Evolutionary conservation across 164 flowering plant genomes (phyloP), one percentile per base, ranked within the genome.

Genomic region (Cinnamomum micranthum): DNA sequence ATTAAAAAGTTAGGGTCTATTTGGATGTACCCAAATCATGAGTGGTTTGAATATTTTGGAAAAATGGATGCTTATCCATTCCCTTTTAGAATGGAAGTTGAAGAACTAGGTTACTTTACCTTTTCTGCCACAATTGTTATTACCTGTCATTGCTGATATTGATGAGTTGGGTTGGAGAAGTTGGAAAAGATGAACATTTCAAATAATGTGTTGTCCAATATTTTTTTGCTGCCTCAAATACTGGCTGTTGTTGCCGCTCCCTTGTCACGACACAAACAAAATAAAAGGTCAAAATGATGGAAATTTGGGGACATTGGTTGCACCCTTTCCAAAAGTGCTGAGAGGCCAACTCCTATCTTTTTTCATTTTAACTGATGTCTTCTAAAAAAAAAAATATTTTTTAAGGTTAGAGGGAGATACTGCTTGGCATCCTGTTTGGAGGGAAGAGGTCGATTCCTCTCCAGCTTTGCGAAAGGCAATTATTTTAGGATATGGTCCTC

Each of bases 361-460:
- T 35, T 51, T 65, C 68, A 62, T 74, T 28, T 62, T 74, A 31
- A 31, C 52, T 20, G 73, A 19, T 6, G 51, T 17, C 20, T 31
- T 31, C 0, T 31, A 31, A 31, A 31, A 4, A 31, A 31, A 31
- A 5, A 31, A 5, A 6, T 41, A 9, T 9, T 47, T 28, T 64
- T 74, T 24, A 75, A 92, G 98, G 98, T 83, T 94, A 81, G 17
- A 6, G 52, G 95, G 82, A 82, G 98, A 95, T 81, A 95, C 98
- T 25, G 97, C 99, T 71, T 95, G 99, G 97, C 95, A 84, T 47
- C 99, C 98, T 71, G 82, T 90, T 73, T 65, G 74, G 83, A 79
- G 72, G 79, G 87, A 87, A 70, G 89, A 93, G 77, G 82, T 95
- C 74, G 88, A 95, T 10, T 77, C 88, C 60, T 76, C 83, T 69